phyloP scores from a whole-genome alignment of 495 filamentous ascomycete species.

The Neurospora sp. region DNA sequence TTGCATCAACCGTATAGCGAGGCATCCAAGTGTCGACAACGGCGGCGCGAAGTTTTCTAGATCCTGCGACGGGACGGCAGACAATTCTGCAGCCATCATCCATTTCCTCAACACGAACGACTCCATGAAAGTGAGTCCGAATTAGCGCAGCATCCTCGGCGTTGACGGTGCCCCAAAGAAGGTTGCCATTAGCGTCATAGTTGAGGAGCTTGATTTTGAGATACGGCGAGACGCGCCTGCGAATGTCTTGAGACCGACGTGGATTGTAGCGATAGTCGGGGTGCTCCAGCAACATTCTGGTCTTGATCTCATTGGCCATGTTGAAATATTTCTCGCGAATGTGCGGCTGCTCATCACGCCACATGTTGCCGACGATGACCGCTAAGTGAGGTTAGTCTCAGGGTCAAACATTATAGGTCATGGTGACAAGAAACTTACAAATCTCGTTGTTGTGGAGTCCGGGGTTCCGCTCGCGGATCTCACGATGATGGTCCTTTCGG shows the following conservation, averaged over 20 bases:
- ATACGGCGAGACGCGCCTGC: background rate
- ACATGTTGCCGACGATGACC: constrained; percentile 4
- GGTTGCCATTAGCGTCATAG: background rate
- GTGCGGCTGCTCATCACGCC: constrained; percentile 4
- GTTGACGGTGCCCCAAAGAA: background rate
- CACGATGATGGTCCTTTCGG: constrained; percentile 6
- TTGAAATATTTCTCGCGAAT: constrained; percentile 10
- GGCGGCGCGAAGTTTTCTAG: background rate
- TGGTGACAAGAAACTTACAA: constrained; percentile 8
- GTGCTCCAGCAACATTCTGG: constrained; percentile 1
- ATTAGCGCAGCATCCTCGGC: background rate
- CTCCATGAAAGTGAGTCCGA: background rate
- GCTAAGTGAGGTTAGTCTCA: constrained; percentile 7
- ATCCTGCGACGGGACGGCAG: background rate
- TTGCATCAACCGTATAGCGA: background rate
- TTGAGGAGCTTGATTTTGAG: constrained; percentile 6
- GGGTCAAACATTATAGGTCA: background rate
- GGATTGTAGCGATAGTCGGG: constrained; percentile 9
- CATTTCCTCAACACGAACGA: background rate
- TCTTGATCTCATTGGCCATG: constrained; percentile 11
- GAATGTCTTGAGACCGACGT: constrained; percentile 4
- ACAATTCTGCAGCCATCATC: background rate
- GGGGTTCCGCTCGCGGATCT: constrained; percentile 5
- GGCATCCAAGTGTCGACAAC: background rate
- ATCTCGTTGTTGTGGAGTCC: constrained; percentile 16